Conservation (phyloP, 1,284 basidiomycete species). For the Rhodotorula mucilaginosa region DNA sequence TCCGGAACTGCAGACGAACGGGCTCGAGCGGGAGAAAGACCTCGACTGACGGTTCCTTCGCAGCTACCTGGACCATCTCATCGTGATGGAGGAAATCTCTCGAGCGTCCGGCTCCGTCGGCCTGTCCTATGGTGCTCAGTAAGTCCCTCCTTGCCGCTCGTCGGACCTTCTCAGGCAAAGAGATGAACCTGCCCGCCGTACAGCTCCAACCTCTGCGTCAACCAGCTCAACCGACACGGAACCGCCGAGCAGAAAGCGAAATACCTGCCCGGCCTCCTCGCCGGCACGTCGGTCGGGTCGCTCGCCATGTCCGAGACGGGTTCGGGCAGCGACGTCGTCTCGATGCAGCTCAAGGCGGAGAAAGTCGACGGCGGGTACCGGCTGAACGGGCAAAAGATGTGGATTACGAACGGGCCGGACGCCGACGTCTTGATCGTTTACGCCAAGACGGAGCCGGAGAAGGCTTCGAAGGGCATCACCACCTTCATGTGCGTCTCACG, state of each 20-base stretch:
- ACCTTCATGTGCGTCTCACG: conserved; percentile 63
- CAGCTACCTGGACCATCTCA: conserved; percentile 75
- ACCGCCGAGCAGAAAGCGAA: conserved; percentile 79
- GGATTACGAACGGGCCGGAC: conserved; percentile 92
- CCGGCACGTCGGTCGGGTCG: conserved; percentile 78
- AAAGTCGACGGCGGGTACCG: conserved; percentile 71
- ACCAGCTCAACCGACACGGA: conserved; percentile 72
- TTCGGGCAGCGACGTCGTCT: conserved; percentile 68
- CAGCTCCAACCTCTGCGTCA: conserved; percentile 74
- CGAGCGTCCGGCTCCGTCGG: conserved; percentile 84
- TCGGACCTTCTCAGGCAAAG: neutral
- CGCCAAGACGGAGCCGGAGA: conserved; percentile 76
- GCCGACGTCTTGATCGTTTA: conserved; percentile 90
- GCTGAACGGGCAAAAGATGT: conserved; percentile 56
- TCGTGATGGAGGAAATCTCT: conserved; percentile 85
- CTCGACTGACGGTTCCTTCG: conserved; percentile 45
- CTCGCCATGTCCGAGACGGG: conserved; percentile 93
- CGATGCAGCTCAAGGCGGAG: conserved; percentile 78
- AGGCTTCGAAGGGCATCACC: conserved; percentile 81
- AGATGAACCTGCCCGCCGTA: neutral
- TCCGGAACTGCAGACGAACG: neutral
- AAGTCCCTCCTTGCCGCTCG: conserved; percentile 13
- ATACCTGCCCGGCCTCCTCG: conserved; percentile 79
- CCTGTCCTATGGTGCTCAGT: conserved; percentile 87
- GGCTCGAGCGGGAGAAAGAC: neutral